phyloP scores from a whole-genome alignment of 1,139 yeast species.

The Scheffersomyces parashehatae region DNA sequence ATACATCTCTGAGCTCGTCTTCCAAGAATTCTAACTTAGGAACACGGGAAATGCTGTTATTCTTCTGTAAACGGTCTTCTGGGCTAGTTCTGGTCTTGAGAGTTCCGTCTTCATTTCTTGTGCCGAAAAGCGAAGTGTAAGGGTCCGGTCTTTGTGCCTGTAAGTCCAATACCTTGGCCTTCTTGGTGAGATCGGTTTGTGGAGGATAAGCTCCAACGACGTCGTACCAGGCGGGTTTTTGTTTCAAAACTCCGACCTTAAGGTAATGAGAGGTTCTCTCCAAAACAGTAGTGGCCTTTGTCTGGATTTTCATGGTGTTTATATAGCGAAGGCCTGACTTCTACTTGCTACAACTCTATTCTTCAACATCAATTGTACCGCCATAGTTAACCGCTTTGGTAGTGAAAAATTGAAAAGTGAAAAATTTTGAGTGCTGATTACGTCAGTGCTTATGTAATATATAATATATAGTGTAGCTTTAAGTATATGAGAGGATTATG shows the following conservation, averaged over 20 bases:
- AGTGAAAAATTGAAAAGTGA: no score
- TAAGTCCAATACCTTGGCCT: slow-evolving; percentile 35
- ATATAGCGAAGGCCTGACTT: no score
- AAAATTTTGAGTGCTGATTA: no score
- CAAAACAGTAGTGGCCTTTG: slow-evolving; percentile 67
- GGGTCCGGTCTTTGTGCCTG: slow-evolving; percentile 30
- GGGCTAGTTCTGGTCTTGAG: slow-evolving; percentile 54
- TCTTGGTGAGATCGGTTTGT: slow-evolving; percentile 56
- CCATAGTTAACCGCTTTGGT: no score
- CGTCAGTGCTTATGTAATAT: no score
- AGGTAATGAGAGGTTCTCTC: slow-evolving; percentile 76
- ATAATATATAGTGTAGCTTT: no score
- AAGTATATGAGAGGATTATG: no score
- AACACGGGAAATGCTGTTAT: slow-evolving; percentile 47
- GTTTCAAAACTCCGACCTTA: slow-evolving; percentile 60
- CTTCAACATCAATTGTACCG: no score
- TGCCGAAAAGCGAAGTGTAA: slow-evolving; percentile 23
- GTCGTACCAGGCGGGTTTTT: slow-evolving; percentile 85
- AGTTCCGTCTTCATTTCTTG: slow-evolving; percentile 8
- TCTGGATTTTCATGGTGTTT: slow-evolving; percentile 61
- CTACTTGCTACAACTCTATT: no score
- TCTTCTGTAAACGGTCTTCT: slow-evolving; percentile 26
- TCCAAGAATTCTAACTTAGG: slow-evolving; percentile 72
- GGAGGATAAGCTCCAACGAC: slow-evolving; percentile 85
- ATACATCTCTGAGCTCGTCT: slow-evolving; percentile 77